phyloP scores from a whole-genome alignment of 352 stramenopile species.

The Peronospora farinosa region DNA sequence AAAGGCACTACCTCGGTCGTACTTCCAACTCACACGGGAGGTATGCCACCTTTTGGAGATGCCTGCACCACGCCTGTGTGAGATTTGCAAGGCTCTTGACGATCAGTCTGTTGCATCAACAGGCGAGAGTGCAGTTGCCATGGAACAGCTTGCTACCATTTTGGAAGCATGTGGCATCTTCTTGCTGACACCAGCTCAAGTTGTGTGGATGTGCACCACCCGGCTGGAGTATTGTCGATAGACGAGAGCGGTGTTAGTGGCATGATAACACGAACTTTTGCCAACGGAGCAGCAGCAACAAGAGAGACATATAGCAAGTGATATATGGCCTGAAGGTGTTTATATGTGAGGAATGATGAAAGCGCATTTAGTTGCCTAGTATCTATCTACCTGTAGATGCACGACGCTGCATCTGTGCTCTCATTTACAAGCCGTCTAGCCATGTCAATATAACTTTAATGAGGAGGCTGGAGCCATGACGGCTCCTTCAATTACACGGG shows the following conservation, averaged over 20 bases:
- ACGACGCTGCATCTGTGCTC: not conserved
- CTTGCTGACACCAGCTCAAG: slow-evolving; percentile 40
- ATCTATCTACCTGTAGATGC: not conserved
- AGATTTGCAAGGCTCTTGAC: slow-evolving; percentile 43
- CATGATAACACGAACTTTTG: not conserved
- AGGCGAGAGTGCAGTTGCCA: slow-evolving; percentile 4
- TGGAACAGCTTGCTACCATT: slow-evolving; percentile 67
- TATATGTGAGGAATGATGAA: slow-evolving; percentile 7
- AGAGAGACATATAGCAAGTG: slow-evolving; percentile 1
- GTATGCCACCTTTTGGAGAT: slow-evolving; percentile 42
- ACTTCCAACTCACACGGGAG: slow-evolving; percentile 44
- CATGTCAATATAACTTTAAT: slow-evolving; percentile 10
- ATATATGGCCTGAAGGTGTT: slow-evolving; percentile 5
- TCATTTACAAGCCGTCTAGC: not conserved
- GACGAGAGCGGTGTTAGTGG: not conserved
- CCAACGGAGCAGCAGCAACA: not conserved
- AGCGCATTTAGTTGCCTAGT: slow-evolving; percentile 1
- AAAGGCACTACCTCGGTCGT: slow-evolving; percentile 26
- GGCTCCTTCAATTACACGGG: slow-evolving; percentile 21
- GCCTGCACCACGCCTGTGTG: slow-evolving; percentile 28
- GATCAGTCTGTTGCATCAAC: slow-evolving; percentile 14
- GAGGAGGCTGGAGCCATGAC: slow-evolving; percentile 8
- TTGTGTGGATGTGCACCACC: slow-evolving; percentile 31
- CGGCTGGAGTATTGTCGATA: slow-evolving; percentile 17
- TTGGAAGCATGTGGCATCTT: slow-evolving; percentile 57